These are phyloP conservation scores for Selaginella tamariscina DNA, from an alignment of 75 land plant genomes.

Conservation along the genomic window DNA sequence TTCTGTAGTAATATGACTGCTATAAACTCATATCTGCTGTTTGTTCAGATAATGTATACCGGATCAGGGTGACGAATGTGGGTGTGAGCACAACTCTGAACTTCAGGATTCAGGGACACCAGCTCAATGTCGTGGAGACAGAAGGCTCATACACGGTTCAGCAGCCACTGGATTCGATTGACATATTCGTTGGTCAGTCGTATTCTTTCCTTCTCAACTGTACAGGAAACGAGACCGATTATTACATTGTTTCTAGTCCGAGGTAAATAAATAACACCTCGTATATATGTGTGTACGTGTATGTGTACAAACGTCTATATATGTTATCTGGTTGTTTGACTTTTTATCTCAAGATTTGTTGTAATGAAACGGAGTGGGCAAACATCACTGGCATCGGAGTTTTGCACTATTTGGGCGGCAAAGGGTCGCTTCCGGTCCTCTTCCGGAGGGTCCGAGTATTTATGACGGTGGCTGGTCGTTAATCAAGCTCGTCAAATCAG, in stretches of 20 bases:
- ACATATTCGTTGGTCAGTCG: slow-evolving; percentile 3
- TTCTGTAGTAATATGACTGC: no score
- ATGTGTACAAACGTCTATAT: no score
- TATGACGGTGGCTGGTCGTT: slow-evolving; percentile 45
- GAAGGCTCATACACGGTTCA: slow-evolving; percentile 9
- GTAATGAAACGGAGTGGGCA: neutral
- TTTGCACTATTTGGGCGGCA: neutral
- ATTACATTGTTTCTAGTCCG: slow-evolving; percentile 85
- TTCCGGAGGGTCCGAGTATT: slow-evolving; percentile 57
- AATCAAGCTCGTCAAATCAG: slow-evolving; percentile 62
- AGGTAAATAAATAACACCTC: no score
- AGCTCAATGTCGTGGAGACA: neutral
- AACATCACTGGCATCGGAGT: neutral
- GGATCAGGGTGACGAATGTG: slow-evolving; percentile 4
- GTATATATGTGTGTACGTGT: no score
- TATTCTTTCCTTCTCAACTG: slow-evolving; percentile 13
- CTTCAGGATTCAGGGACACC: slow-evolving; percentile 9
- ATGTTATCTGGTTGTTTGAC: no score
- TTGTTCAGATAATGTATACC: slow-evolving; percentile 60
- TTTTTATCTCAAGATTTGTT: no score
- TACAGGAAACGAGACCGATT: slow-evolving; percentile 67
- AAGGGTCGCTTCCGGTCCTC: slow-evolving; percentile 31
- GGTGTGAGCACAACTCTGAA: neutral
- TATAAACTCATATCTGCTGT: neutral
- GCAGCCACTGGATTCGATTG: slow-evolving; percentile 1